A percentile compares a stretch with the other conserved stretches of the same genome.
These are phyloP conservation scores for Aspergillus conjunctus DNA, from an alignment of 495 filamentous ascomycete genomes.

Conservation along the genomic window DNA sequence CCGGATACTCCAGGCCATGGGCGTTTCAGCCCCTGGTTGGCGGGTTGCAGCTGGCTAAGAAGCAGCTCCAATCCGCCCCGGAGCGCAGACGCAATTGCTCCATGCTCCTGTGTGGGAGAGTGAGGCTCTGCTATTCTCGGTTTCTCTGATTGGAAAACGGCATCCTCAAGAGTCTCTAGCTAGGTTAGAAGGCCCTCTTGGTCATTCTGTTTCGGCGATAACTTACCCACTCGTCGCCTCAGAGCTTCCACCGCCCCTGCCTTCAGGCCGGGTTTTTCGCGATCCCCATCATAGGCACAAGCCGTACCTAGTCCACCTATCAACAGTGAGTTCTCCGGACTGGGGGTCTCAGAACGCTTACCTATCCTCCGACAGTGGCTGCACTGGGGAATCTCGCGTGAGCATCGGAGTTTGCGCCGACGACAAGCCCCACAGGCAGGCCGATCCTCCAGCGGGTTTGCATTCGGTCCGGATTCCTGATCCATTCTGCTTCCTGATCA, in stretches of 20 bases:
- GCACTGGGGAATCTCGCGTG: constrained; percentile 7
- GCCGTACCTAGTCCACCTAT: neutral
- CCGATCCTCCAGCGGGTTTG: neutral
- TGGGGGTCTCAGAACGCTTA: neutral
- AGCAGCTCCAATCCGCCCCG: constrained; percentile 1
- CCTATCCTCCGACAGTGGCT: constrained; percentile 12
- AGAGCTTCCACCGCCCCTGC: constrained; percentile 4
- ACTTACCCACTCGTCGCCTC: constrained; percentile 6
- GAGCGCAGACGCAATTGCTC: neutral
- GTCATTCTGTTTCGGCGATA: no score
- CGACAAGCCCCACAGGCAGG: constrained; percentile 14
- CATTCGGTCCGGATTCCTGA: neutral
- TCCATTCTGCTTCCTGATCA: neutral
- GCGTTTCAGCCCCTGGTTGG: neutral
- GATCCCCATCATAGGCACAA: constrained; percentile 6
- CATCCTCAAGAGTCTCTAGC: constrained; percentile 11
- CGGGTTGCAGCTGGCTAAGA: neutral
- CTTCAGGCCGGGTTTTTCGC: constrained; percentile 7
- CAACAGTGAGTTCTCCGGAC: neutral
- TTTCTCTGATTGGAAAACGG: neutral
- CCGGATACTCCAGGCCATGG: neutral
- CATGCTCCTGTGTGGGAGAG: neutral
- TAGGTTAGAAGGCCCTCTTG: no score
- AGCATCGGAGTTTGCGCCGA: constrained; percentile 4
- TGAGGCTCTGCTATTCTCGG: neutral